Evolutionary conservation across 805 yeast species (phyloP), one percentile per base, ranked within the genome.

Genomic region (Saccharomycopsis sp.): DNA sequence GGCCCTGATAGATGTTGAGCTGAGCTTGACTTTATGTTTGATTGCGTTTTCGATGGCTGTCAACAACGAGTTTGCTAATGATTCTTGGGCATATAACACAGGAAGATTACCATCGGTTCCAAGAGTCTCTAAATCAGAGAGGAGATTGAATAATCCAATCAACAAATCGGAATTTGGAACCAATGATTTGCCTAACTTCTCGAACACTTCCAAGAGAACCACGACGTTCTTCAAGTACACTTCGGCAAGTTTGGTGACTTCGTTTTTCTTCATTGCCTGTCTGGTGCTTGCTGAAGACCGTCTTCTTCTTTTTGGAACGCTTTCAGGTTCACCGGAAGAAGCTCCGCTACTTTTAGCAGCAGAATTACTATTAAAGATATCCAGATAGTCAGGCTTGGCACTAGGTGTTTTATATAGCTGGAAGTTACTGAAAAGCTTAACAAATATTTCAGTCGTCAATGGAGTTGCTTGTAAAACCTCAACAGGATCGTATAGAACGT

Each of bases 81-180:
- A 83, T 70, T 94, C 97, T 73, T 94, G 96, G 0, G 96, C 86
- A 65, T 92, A 93, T 52, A 89, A 76, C 2, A 93, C 93, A 2
- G 99, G 97, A 62, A 94, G 75, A 59, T 90, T 89, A 47, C 97
- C 96, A 69, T 92, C 98, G 63, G 83, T 84, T 51, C 96, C 97
- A 53, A 94, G 77, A 29, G 96, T 84, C 69, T 88, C 94, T 63
- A 87, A 74, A 69, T 88, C 94, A 56, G 89, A 82, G 55, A 88
- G 73, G 42, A 86, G 75, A 63, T 80, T 80, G 72, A 88, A 85
- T 60, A 84, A 68, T 15, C 81, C 72, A 55, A 76, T 75, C 47
- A 84, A 70, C 54, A 84, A 71, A 23, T 74, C 75, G 1, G 84
- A 77, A 34, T 75, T 66, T 58, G 72, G 72, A 1, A 51, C 47